A percentile compares a stretch with the other conserved stretches of the same genome.
phyloP scores from a whole-genome alignment of 306 rosid species.

The Senna siamea region DNA sequence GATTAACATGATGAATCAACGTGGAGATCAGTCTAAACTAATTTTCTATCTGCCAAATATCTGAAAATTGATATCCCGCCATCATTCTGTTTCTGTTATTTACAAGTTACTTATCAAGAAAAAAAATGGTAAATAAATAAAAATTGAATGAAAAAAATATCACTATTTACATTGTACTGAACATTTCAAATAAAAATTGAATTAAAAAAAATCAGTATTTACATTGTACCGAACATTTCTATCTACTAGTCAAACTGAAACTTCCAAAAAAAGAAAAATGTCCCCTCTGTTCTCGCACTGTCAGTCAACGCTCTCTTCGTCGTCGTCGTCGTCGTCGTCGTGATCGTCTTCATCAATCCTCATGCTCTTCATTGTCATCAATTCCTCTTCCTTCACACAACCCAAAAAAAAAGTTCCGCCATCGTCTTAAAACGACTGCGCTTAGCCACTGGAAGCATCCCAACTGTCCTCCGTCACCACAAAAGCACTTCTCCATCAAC shows the following conservation, averaged over 20 bases:
- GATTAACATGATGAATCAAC: no score
- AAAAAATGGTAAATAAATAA: no score
- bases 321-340: neutral
- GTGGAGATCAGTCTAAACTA: no score
- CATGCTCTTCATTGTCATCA: no score
- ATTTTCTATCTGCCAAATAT: no score
- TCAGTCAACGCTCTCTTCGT: conserved; percentile 37
- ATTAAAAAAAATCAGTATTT: neutral
- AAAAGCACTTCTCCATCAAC: conserved; percentile 41
- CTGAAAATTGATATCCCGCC: no score
- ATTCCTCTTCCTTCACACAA: neutral
- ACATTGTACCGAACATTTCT: conserved; percentile 7
- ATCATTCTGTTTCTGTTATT: no score
- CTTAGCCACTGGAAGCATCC: conserved; percentile 49
- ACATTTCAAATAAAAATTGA: neutral
- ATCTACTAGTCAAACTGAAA: conserved; percentile 44
- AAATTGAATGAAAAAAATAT: no score
- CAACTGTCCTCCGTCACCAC: conserved; percentile 4
- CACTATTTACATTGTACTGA: no score
- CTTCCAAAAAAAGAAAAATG: conserved; percentile 23
- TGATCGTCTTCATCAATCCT: no score
- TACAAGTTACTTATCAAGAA: no score
- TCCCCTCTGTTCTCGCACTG: neutral
- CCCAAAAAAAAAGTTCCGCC: conserved; percentile 11
- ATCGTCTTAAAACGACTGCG: conserved; percentile 30